Evolutionary conservation across 2,329 filamentous ascomycete genomes (phyloP).

Genomic region (Gnomoniopsis sp.): DNA sequence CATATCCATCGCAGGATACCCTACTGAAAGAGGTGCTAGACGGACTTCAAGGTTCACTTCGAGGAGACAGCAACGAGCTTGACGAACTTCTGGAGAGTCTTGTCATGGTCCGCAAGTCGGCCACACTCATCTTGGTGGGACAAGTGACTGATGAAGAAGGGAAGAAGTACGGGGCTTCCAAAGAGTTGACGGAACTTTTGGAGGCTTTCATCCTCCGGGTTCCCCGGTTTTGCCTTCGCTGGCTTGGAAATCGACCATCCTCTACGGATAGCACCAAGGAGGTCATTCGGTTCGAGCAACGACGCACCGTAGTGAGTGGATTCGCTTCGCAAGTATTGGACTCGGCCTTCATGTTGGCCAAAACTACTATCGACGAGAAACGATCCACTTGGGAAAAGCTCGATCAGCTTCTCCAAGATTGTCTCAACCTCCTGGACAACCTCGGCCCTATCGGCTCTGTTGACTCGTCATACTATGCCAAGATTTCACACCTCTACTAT

Average conservation of each 20-base stretch:
- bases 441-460: slow-evolving; percentile 38
- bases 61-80: slow-evolving; percentile 56
- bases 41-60: slow-evolving; percentile 55
- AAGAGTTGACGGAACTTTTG: slow-evolving; percentile 35
- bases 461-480: slow-evolving; percentile 50
- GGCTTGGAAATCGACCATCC: slow-evolving; percentile 56
- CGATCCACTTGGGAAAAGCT: slow-evolving; percentile 50
- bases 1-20: slow-evolving; percentile 34
- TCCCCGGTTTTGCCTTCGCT: slow-evolving; percentile 58
- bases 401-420: slow-evolving; percentile 57
- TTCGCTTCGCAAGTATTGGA: slow-evolving; percentile 57
- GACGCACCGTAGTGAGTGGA: slow-evolving; percentile 49
- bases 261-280: slow-evolving; percentile 53
- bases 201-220: slow-evolving; percentile 56
- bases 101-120: slow-evolving; percentile 51
- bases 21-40: slow-evolving; percentile 48
- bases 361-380: slow-evolving; percentile 45
- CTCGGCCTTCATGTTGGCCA: slow-evolving; percentile 55
- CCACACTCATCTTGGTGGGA: slow-evolving; percentile 43
- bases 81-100: slow-evolving; percentile 59
- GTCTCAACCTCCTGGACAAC: slow-evolving; percentile 49
- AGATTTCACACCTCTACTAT: slow-evolving; percentile 71
- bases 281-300: slow-evolving; percentile 58
- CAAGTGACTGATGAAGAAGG: slow-evolving; percentile 16
- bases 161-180: slow-evolving; percentile 11